Conservation (phyloP, 352 stramenopile genomes). For the Globisporangium mamillatum region DNA sequence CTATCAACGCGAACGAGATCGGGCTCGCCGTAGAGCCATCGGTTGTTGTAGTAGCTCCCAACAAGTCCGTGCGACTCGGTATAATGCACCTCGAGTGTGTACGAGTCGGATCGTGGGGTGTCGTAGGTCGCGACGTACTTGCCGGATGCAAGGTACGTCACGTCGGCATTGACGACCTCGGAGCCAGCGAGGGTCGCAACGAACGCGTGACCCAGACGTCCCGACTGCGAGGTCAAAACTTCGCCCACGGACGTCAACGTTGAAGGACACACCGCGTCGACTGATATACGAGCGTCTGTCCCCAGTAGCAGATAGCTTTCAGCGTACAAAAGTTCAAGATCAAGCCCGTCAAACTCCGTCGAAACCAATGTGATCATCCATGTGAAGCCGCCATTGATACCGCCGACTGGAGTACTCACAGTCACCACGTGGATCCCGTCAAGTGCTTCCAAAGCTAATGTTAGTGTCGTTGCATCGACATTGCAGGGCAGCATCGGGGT, state of each 20-base stretch:
- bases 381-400: slow-evolving; percentile 54
- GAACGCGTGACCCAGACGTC: slow-evolving; percentile 63
- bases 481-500: slow-evolving; percentile 78
- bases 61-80: slow-evolving; percentile 78
- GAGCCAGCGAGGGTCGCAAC: slow-evolving; percentile 57
- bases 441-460: slow-evolving; percentile 63
- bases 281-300: slow-evolving; percentile 34
- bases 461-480: slow-evolving; percentile 46
- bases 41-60: slow-evolving; percentile 95
- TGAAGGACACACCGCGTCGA: slow-evolving; percentile 41
- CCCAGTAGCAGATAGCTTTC: slow-evolving; percentile 79
- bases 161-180: slow-evolving; percentile 52
- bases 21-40: slow-evolving; percentile 89
- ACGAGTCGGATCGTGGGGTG: slow-evolving; percentile 79
- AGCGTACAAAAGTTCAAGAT: slow-evolving; percentile 66
- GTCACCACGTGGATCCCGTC: slow-evolving; percentile 68
- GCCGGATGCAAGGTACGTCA: slow-evolving; percentile 56
- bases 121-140: slow-evolving; percentile 90
- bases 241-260: slow-evolving; percentile 35
- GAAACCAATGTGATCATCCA: slow-evolving; percentile 89
- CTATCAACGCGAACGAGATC: slow-evolving; percentile 85
- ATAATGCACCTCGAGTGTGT: slow-evolving; percentile 83
- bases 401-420: slow-evolving; percentile 34
- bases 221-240: slow-evolving; percentile 38
- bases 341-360: slow-evolving; percentile 37